Percentiles rank a stretch among this genome's conserved stretches.
phyloP scores from a whole-genome alignment of 2,329 filamentous ascomycete genomes.

The Dendrostoma leiphaemia region DNA sequence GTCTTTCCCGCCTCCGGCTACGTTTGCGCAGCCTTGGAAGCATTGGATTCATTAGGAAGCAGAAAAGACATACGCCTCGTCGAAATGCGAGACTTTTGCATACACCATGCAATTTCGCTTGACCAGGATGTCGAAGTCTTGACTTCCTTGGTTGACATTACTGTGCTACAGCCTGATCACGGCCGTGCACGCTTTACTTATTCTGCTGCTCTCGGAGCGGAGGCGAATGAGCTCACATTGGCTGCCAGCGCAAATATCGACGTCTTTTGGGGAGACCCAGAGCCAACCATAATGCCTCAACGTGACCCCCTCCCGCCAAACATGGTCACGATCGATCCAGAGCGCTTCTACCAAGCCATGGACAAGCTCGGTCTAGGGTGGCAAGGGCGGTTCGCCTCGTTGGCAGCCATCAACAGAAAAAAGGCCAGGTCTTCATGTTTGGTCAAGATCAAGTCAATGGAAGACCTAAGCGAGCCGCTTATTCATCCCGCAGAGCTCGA shows the following conservation, averaged over 20 bases:
- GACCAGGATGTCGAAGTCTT: not conserved
- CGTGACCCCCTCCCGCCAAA: not conserved
- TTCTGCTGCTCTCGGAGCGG: not conserved
- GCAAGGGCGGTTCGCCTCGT: too few relatives aligned
- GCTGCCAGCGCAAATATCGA: not conserved
- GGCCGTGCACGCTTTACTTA: not conserved
- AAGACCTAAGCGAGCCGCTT: too few relatives aligned
- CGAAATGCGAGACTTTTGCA: constrained; percentile 11
- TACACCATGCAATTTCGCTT: not conserved
- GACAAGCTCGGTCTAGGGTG: constrained; percentile 14
- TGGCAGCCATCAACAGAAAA: too few relatives aligned
- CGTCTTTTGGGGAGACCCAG: not conserved
- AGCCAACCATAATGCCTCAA: not conserved
- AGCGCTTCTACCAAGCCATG: constrained; percentile 15
- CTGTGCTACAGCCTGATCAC: not conserved
- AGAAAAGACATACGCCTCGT: not conserved
- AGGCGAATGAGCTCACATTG: not conserved
- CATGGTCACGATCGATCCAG: constrained; percentile 2
- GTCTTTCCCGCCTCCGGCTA: constrained; percentile 35
- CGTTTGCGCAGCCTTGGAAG: constrained; percentile 22
- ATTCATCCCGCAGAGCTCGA: constrained; percentile 14
- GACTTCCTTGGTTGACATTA: not conserved
- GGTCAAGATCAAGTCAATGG: too few relatives aligned
- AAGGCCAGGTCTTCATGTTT: too few relatives aligned
- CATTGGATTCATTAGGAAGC: constrained; percentile 1